Conservation (phyloP, 1,284 basidiomycete species). For the Ganoderma multipileum region DNA sequence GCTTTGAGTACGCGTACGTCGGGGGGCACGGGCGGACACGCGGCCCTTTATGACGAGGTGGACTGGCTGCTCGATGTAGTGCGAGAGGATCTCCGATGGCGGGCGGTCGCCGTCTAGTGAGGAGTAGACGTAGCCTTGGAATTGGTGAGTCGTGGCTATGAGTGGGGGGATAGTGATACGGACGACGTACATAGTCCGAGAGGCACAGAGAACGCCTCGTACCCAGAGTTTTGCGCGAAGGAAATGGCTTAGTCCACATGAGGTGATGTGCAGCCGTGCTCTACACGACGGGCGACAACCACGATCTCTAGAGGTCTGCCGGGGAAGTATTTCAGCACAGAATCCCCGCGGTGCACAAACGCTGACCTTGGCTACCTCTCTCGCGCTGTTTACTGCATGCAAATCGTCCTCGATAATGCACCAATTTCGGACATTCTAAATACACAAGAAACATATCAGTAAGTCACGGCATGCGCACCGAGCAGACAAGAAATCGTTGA, state of each 20-base stretch:
- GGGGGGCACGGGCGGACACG: conserved; percentile 55
- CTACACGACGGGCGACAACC: conserved; percentile 63
- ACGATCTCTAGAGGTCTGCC: conserved; percentile 57
- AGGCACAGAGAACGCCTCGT: conserved; percentile 62
- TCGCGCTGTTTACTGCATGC: conserved; percentile 66
- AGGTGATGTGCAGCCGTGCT: conserved; percentile 50
- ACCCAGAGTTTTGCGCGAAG: conserved; percentile 64
- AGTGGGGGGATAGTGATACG: neutral
- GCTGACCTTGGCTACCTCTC: conserved; percentile 63
- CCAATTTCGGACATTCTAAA: conserved; percentile 73
- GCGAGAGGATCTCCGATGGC: conserved; percentile 60
- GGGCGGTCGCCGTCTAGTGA: conserved; percentile 42
- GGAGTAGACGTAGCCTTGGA: conserved; percentile 73
- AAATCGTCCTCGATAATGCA: conserved; percentile 65
- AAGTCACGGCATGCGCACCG: neutral
- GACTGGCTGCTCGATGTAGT: conserved; percentile 65
- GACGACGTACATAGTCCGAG: conserved; percentile 66
- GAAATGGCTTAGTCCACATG: conserved; percentile 59
- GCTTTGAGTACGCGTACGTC: conserved; percentile 61
- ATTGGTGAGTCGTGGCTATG: conserved; percentile 18
- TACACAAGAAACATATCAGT: neutral
- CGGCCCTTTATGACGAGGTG: conserved; percentile 72
- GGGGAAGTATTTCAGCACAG: neutral
- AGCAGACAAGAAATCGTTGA: neutral
- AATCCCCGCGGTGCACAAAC: neutral